Evolutionary conservation across 2,329 filamentous ascomycete genomes (phyloP).

Genomic region (Fusarium proliferatum): DNA sequence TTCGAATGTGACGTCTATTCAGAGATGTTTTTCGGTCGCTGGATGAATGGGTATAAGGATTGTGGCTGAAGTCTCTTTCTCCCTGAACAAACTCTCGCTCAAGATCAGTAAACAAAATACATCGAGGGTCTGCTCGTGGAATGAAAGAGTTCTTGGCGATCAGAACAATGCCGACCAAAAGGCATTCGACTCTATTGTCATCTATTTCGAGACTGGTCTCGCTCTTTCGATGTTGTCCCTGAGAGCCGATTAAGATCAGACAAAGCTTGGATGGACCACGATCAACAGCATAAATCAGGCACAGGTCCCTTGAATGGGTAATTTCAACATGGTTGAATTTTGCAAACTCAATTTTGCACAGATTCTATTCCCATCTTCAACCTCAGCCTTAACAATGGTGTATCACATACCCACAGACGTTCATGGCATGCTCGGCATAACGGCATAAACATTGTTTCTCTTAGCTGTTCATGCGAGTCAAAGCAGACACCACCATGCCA

Average conservation of each 20-base stretch:
- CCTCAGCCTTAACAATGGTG: background rate
- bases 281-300: constrained; percentile 2
- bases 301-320: background rate
- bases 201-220: background rate
- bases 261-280: background rate
- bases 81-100: constrained; percentile 1
- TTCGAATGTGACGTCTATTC: constrained; percentile 15
- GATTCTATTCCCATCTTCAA: background rate
- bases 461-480: constrained; percentile 11
- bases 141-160: constrained; percentile 2
- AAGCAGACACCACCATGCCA: constrained; percentile 3
- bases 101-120: constrained; percentile 6
- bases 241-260: background rate
- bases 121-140: background rate
- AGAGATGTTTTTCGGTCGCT: background rate
- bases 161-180: background rate
- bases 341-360: background rate
- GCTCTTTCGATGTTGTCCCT: background rate
- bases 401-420: background rate
- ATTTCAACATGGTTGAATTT: background rate
- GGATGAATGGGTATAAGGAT: background rate
- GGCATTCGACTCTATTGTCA: background rate
- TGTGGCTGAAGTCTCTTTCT: constrained; percentile 32
- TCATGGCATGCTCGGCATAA: background rate
- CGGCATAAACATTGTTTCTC: constrained; percentile 6